Conservation (phyloP, 495 filamentous ascomycete genomes). For the Immersiella caudata region DNA sequence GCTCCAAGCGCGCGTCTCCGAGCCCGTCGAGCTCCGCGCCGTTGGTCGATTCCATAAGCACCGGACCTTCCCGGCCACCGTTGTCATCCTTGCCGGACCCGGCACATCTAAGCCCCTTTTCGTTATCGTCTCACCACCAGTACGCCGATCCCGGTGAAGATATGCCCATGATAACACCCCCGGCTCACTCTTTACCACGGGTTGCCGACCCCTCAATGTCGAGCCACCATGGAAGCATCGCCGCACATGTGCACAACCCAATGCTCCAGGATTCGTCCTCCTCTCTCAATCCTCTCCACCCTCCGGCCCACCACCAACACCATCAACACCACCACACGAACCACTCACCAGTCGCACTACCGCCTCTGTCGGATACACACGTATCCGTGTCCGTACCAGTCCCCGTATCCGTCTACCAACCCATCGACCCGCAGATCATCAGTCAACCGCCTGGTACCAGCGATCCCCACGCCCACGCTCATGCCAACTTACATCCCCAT, state of each 20-base stretch:
- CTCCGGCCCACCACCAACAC: slow-evolving; percentile 26
- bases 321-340: slow-evolving; percentile 29
- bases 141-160: slow-evolving; percentile 41
- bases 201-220: slow-evolving; percentile 21
- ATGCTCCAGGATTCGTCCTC: slow-evolving; percentile 33
- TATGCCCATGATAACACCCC: slow-evolving; percentile 36
- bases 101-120: slow-evolving; percentile 29
- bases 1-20: slow-evolving; percentile 37
- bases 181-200: slow-evolving; percentile 25
- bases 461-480: slow-evolving; percentile 22
- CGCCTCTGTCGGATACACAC: slow-evolving; percentile 21
- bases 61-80: slow-evolving; percentile 11
- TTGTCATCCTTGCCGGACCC: slow-evolving; percentile 36
- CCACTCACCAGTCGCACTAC: slow-evolving; percentile 32
- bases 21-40: slow-evolving; percentile 23
- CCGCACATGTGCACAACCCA: slow-evolving; percentile 29
- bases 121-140: slow-evolving; percentile 33
- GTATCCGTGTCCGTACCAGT: slow-evolving; percentile 28
- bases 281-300: slow-evolving; percentile 30
- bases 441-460: slow-evolving; percentile 35
- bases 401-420: slow-evolving; percentile 43
- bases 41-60: slow-evolving; percentile 7
- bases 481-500: slow-evolving; percentile 19
- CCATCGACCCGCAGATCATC: slow-evolving; percentile 57
- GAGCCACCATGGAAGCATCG: slow-evolving; percentile 33